These are phyloP conservation scores for Pseudohalonectria lignicola DNA, from an alignment of 2,329 filamentous ascomycete genomes.

Conservation along the genomic window DNA sequence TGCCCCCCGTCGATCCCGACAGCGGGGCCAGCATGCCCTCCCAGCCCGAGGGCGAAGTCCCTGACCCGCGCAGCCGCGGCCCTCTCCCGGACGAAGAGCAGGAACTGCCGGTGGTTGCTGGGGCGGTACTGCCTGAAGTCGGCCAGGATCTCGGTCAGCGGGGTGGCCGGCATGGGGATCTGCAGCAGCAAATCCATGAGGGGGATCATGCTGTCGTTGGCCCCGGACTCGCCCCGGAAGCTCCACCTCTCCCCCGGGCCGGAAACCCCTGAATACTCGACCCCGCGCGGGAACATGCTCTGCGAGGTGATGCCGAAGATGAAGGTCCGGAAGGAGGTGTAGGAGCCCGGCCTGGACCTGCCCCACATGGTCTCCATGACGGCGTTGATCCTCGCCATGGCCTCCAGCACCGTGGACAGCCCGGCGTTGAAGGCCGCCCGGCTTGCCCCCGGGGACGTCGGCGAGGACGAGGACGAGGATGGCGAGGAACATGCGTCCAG, in stretches of 20 bases:
- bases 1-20: conserved; percentile 2
- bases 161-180: conserved; percentile 79
- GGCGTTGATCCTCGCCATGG: conserved; percentile 60
- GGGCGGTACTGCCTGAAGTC: conserved; percentile 88
- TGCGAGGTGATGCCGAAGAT: conserved; percentile 94
- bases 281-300: conserved; percentile 87
- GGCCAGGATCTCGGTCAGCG: conserved; percentile 74
- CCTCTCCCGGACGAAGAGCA: conserved; percentile 54
- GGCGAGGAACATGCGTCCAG: conserved; percentile 43
- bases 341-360: conserved; percentile 68
- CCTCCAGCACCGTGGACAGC: conserved; percentile 47
- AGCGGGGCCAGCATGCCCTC: too few relatives aligned
- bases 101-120: conserved; percentile 77
- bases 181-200: conserved; percentile 78
- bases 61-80: conserved; percentile 41
- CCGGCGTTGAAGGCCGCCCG: conserved; percentile 49
- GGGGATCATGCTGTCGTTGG: conserved; percentile 90
- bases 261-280: conserved; percentile 77
- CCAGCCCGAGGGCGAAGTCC: conserved; percentile 40
- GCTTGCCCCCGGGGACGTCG: conserved; percentile 27
- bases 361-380: conserved; percentile 91
- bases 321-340: conserved; percentile 87
- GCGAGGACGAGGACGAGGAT: conserved; percentile 10
- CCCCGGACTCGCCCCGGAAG: conserved; percentile 87
- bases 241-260: conserved; percentile 57